These are phyloP conservation scores for Naematelia encephala DNA, from an alignment of 768 basidiomycete species.

Conservation along the genomic window DNA sequence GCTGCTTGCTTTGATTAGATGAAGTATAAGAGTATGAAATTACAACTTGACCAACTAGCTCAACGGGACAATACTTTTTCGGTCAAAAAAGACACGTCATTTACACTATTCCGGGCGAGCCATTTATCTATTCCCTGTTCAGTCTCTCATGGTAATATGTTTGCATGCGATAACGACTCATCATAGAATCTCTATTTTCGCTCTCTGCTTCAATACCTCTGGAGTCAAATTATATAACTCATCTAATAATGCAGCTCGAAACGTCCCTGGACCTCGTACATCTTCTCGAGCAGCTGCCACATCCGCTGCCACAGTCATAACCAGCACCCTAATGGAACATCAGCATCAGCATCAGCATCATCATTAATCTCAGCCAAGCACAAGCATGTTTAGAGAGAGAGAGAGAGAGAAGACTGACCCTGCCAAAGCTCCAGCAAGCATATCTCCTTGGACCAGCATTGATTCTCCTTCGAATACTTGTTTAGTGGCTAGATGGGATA, in stretches of 20 bases:
- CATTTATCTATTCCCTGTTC: too few species aligned
- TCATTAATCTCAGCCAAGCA: too few species aligned
- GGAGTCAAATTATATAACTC: constrained; percentile 55
- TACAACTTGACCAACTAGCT: too few species aligned
- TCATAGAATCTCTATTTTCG: constrained; percentile 44
- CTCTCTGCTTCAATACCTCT: constrained; percentile 40
- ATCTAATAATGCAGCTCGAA: constrained; percentile 65
- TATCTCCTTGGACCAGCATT: constrained; percentile 67
- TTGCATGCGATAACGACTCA: too few species aligned
- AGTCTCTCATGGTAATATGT: too few species aligned
- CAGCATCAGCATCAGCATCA: constrained; percentile 8
- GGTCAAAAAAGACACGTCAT: background rate
- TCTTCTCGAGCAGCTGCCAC: constrained; percentile 56
- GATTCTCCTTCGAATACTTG: constrained; percentile 34
- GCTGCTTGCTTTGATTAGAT: background rate
- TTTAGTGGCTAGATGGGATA: constrained; percentile 50
- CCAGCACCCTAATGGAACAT: constrained; percentile 56
- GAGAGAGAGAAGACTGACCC: constrained; percentile 58
- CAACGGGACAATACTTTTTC: too few species aligned
- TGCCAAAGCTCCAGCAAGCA: constrained; percentile 69
- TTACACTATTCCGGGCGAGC: background rate
- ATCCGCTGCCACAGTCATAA: constrained; percentile 64
- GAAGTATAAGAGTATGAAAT: too few species aligned
- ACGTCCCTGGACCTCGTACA: constrained; percentile 64
- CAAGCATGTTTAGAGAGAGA: too few species aligned